Evolutionary conservation across 2,329 filamentous ascomycete species (phyloP), one percentile per base, ranked within the genome.

Genomic region (Apiospora kogelbergensis): DNA sequence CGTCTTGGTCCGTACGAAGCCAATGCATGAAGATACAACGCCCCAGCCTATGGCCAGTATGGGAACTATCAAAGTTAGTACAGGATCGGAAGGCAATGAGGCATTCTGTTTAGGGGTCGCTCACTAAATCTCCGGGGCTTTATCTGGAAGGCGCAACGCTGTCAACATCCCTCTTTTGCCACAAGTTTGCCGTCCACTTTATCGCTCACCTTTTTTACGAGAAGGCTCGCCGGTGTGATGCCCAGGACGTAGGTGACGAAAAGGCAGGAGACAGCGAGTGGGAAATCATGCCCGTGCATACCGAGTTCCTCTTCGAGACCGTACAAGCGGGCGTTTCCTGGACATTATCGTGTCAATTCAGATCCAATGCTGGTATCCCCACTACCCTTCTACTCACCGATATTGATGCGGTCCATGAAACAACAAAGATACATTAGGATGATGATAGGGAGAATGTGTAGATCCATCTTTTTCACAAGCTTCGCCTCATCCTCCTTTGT

Each of bases 321-420:
- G 20, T 24, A 66, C 42, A 45, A 15, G 7, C 40, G 24, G 3
- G 64, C 41, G 13, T 66, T 66, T 37, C 64, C 64, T 66, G 22
- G 4, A 30, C 20, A 24, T 20, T 2, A 17, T 30, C 41, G 10
- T 44, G 22, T 44, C 17, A 37, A 17, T 15, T 37, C 26, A 17
- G 17, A 9, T 4, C 20, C 1, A 4, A 17, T 6, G 63, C 13
- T 11, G 1, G 3, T n/a, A 1, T 37, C 11, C 20, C 3, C 5
- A 11, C 37, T 3, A 1, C 15, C 7, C 11, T 1, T 1, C 0
- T 13, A 44, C 63, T 26, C 37, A 65, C 64, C 64, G 26, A 66
- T 66, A 9, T 66, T 66, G 13, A 44, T 66, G 24, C 64, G 22
- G 26, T 66, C 64, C 64, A 66, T 45, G 26, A 66, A 66, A 30